phyloP scores from a whole-genome alignment of 495 filamentous ascomycete species.

The Neurospora intermedia region DNA sequence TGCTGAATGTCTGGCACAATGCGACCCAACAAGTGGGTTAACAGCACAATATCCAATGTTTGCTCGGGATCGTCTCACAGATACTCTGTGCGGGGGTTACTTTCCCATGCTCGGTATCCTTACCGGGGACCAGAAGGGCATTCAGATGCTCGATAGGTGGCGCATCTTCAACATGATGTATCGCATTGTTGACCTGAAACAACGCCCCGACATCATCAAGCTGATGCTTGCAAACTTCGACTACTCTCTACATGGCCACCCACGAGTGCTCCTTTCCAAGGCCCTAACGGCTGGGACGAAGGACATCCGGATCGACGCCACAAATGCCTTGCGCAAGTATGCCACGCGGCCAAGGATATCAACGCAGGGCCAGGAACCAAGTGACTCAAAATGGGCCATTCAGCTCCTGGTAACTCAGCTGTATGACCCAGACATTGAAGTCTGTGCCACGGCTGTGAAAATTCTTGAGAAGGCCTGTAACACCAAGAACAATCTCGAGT shows the following conservation, averaged over 20 bases:
- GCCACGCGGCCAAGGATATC: conserved; percentile 41
- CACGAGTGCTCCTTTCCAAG: conserved; percentile 84
- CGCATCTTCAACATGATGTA: conserved; percentile 99
- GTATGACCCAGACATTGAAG: conserved; percentile 93
- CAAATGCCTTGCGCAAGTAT: conserved; percentile 74
- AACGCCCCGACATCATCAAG: conserved; percentile 82
- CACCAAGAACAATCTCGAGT: conserved; percentile 76
- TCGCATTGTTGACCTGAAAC: conserved; percentile 83
- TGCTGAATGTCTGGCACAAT: conserved; percentile 88
- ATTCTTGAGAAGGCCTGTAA: conserved; percentile 97
- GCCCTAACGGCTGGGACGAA: conserved; percentile 86
- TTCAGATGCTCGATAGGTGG: conserved; percentile 90
- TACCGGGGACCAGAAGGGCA: conserved; percentile 67
- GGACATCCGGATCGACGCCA: conserved; percentile 78
- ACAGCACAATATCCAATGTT: conserved; percentile 84
- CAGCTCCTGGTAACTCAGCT: conserved; percentile 91
- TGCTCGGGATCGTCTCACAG: conserved; percentile 66
- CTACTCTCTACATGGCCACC: conserved; percentile 74
- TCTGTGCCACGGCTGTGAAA: conserved; percentile 90
- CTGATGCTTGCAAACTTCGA: conserved; percentile 83
- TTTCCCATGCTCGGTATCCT: conserved; percentile 84
- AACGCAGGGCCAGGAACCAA: conserved; percentile 25
- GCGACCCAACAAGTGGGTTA: conserved; percentile 80
- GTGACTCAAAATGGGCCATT: conserved; percentile 82
- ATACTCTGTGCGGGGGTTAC: conserved; percentile 82